phyloP scores from a whole-genome alignment of 2,329 filamentous ascomycete species.

The Rhynchosporium agropyri region DNA sequence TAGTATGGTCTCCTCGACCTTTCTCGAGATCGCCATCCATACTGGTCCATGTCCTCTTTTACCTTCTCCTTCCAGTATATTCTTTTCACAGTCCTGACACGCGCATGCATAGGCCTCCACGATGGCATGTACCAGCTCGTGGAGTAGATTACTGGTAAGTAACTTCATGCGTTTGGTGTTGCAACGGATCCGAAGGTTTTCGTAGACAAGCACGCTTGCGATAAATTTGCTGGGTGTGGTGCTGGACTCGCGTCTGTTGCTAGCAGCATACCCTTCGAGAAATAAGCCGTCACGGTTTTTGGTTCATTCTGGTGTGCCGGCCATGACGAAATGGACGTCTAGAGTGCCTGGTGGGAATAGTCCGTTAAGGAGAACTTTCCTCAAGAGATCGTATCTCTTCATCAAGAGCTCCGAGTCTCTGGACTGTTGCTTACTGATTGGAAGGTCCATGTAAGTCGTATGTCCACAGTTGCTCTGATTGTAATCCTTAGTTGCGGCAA shows the following conservation, averaged over 20 bases:
- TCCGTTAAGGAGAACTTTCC: background rate
- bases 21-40: background rate
- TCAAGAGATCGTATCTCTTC: background rate
- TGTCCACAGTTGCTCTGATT: background rate
- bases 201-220: background rate
- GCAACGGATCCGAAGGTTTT: background rate
- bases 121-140: slow-evolving; percentile 1
- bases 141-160: background rate
- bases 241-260: background rate
- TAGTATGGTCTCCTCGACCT: background rate
- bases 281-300: background rate
- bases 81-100: background rate
- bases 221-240: background rate
- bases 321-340: background rate
- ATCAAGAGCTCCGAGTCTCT: background rate
- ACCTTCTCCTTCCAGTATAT: background rate
- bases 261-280: background rate
- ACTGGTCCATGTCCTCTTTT: slow-evolving; percentile 4
- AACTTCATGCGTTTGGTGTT: slow-evolving; percentile 1
- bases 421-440: background rate
- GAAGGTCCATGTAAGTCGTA: background rate
- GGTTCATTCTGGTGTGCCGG: background rate
- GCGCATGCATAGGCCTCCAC: background rate
- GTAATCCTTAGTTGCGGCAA: background rate
- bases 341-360: slow-evolving; percentile 3